Percentiles rank a stretch among this genome's conserved stretches.
Conservation (phyloP, 2,329 filamentous ascomycete genomes). For the Diplodia seriata region DNA sequence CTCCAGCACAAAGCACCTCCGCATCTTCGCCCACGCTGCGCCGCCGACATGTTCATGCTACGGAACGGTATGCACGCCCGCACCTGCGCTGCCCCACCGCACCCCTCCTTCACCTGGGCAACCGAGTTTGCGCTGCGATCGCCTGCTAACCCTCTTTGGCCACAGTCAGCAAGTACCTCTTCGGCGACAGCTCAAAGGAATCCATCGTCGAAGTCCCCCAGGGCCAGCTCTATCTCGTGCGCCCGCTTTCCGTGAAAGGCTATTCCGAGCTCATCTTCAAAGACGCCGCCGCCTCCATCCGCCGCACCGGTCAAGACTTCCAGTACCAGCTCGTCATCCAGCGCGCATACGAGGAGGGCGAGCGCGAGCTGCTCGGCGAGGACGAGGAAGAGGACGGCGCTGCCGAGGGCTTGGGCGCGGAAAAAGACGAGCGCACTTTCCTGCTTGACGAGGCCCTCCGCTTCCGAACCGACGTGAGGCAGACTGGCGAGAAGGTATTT, state of each 20-base stretch:
- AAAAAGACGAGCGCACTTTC: constrained; percentile 97
- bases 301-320: constrained; percentile 90
- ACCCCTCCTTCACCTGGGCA: constrained; percentile 28
- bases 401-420: constrained; percentile 73
- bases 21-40: constrained; percentile 11
- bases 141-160: constrained; percentile 31
- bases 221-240: constrained; percentile 95
- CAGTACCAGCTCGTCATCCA: constrained; percentile 98
- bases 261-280: constrained; percentile 99
- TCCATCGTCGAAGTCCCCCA: constrained; percentile 92
- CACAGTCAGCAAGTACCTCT: constrained; percentile 88
- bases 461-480: constrained; percentile 82
- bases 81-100: constrained; percentile 32
- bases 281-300: constrained; percentile 90
- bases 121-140: constrained; percentile 28
- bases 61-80: constrained; percentile 49
- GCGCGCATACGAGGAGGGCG: constrained; percentile 95
- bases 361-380: constrained; percentile 88
- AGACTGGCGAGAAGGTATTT: constrained; percentile 82
- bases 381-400: constrained; percentile 85
- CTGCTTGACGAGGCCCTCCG: constrained; percentile 90
- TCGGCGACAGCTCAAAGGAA: constrained; percentile 87
- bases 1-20: constrained; percentile 22
- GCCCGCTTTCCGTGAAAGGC: constrained; percentile 92
- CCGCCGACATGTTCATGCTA: constrained; percentile 49